Evolutionary conservation across 257 asterid genomes (phyloP).

Genomic region (Solanum appendiculatum): DNA sequence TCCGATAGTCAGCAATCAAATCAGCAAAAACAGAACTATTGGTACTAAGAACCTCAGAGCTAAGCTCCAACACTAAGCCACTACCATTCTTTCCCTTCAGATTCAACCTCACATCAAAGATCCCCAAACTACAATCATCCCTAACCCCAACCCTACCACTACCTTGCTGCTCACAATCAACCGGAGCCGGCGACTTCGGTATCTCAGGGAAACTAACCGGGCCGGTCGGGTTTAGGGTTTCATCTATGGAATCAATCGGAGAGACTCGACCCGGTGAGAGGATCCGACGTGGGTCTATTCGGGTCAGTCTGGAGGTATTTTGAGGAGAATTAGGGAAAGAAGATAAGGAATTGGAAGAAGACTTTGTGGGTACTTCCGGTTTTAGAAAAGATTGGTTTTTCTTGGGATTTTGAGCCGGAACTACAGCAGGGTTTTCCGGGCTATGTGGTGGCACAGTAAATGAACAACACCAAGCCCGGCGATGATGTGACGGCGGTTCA

Average conservation of each 20-base stretch:
- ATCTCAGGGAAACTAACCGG: constrained; percentile 3
- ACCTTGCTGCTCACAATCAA: constrained; percentile 7
- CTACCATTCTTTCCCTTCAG: constrained; percentile 68
- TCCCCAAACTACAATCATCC: constrained; percentile 26
- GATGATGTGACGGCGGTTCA: constrained; percentile 38
- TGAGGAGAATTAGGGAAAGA: constrained; percentile 50
- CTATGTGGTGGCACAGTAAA: constrained; percentile 66
- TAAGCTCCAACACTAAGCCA: constrained; percentile 65
- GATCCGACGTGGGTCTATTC: constrained; percentile 54
- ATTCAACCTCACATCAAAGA: constrained; percentile 72
- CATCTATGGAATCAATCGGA: constrained; percentile 38
- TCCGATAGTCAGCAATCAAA: constrained; percentile 47
- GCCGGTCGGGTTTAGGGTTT: constrained; percentile 1
- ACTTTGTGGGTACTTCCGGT: constrained; percentile 26
- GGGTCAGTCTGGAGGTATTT: constrained; percentile 7
- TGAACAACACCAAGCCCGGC: constrained; percentile 88
- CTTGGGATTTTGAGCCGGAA: constrained; percentile 17
- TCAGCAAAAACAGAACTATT: constrained; percentile 66
- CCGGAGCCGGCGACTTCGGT: constrained; percentile 28
- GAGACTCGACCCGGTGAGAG: constrained; percentile 98
- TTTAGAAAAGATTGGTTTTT: constrained; percentile 18
- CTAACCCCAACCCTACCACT: constrained; percentile 8
- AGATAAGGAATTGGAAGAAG: constrained; percentile 10
- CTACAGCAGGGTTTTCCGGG: constrained; percentile 42
- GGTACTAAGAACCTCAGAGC: constrained; percentile 58